Conservation (phyloP, 1,284 basidiomycete species). For the Earliella scabrosa region DNA sequence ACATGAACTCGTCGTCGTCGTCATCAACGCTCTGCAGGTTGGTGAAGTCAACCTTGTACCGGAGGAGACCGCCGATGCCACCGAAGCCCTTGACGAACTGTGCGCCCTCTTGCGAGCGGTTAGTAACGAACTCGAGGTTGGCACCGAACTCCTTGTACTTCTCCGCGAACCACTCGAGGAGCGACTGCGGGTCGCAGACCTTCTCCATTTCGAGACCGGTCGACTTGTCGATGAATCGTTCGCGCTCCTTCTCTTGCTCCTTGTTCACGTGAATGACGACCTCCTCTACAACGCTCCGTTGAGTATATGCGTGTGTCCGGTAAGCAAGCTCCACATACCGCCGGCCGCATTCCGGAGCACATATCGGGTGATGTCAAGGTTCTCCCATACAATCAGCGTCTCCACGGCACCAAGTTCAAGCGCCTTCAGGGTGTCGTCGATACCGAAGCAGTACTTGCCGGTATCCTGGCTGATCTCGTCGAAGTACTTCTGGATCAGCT, state of each 20-base stretch:
- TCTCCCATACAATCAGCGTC: constrained; percentile 99
- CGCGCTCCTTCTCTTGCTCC: constrained; percentile 87
- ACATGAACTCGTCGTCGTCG: constrained; percentile 79
- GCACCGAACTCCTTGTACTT: constrained; percentile 99
- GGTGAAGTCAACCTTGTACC: constrained; percentile 95
- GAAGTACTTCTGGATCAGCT: constrained; percentile 96
- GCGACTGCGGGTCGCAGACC: constrained; percentile 73
- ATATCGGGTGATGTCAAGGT: constrained; percentile 88
- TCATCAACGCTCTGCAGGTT: constrained; percentile 77
- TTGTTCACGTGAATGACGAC: constrained; percentile 80
- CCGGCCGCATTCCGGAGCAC: constrained; percentile 88
- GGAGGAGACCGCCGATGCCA: constrained; percentile 93
- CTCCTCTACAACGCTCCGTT: constrained; percentile 60
- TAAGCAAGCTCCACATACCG: constrained; percentile 49
- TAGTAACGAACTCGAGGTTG: constrained; percentile 89
- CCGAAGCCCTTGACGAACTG: constrained; percentile 99
- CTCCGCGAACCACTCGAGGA: constrained; percentile 98
- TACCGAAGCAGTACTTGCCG: constrained; percentile 97
- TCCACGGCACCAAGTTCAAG: constrained; percentile 97
- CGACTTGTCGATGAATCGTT: constrained; percentile 94
- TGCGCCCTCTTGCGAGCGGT: constrained; percentile 94
- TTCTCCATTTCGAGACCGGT: constrained; percentile 98
- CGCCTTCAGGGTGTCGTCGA: constrained; percentile 96
- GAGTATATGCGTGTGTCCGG: neutral
- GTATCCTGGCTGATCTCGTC: constrained; percentile 99